A percentile compares a stretch with the other conserved stretches of the same genome.
Conservation (phyloP, 2,329 filamentous ascomycete species). For the Zymoseptoria pseudotritici region DNA sequence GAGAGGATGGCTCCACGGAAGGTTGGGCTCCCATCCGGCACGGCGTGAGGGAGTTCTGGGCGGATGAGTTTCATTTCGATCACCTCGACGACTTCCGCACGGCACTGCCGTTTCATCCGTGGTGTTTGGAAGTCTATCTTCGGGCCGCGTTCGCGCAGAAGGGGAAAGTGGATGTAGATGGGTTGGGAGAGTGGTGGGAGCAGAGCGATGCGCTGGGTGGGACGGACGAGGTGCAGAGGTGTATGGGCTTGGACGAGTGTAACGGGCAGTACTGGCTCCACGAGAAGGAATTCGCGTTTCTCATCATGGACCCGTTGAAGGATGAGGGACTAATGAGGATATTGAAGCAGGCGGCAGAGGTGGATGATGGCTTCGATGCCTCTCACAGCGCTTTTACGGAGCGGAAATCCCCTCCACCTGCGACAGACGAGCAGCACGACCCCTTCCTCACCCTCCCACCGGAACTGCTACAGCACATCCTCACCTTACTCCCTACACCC, state of each 20-base stretch:
- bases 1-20: background rate
- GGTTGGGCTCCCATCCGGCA: conserved; percentile 5
- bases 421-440: conserved; percentile 1
- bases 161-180: conserved; percentile 1
- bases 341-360: background rate
- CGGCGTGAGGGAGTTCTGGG: background rate
- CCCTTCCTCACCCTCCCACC: conserved; percentile 4
- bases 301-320: conserved; percentile 7
- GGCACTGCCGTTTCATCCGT: conserved; percentile 12
- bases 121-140: conserved; percentile 11
- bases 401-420: background rate
- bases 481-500: background rate
- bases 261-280: conserved; percentile 9
- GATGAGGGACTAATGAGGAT: background rate
- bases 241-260: background rate
- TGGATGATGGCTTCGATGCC: background rate
- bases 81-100: background rate
- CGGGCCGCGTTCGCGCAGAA: background rate
- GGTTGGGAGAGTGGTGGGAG: conserved; percentile 5
- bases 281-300: conserved; percentile 2
- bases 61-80: background rate
- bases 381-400: background rate
- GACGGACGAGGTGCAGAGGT: background rate
- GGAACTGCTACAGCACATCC: conserved; percentile 3
- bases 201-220: background rate